phyloP scores from a whole-genome alignment of 495 filamentous ascomycete species.

The Physcia stellaris region DNA sequence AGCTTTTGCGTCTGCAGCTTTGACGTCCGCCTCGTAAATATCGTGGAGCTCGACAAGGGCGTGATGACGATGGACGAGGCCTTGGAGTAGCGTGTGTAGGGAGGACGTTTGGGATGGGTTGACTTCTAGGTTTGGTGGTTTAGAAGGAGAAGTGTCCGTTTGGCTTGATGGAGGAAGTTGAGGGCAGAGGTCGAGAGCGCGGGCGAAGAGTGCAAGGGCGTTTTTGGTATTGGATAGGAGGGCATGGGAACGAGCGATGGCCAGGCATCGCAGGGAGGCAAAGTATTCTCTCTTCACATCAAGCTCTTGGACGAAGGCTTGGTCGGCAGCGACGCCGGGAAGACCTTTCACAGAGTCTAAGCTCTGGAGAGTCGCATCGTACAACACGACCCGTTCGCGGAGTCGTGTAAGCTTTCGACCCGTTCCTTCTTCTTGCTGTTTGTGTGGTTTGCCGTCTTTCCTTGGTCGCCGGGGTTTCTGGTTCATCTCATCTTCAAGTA shows the following conservation, averaged over 20 bases:
- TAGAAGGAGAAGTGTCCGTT: conserved; percentile 18
- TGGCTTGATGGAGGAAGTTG: conserved; percentile 24
- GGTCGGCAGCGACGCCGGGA: conserved; percentile 81
- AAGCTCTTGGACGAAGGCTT: conserved; percentile 58
- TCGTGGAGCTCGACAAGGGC: conserved; percentile 71
- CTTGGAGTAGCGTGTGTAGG: conserved; percentile 46
- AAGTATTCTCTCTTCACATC: conserved; percentile 73
- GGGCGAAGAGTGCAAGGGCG: conserved; percentile 69
- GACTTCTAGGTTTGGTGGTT: conserved; percentile 48
- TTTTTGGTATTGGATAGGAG: conserved; percentile 59
- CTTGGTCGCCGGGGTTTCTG: conserved; percentile 32
- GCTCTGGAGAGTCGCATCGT: conserved; percentile 80
- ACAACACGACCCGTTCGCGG: conserved; percentile 81
- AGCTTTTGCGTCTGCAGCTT: conserved; percentile 16
- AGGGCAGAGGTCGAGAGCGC: conserved; percentile 44
- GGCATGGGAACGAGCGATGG: conserved; percentile 73
- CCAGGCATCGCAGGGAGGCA: conserved; percentile 72
- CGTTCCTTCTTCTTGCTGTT: conserved; percentile 33
- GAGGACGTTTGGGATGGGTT: conserved; percentile 37
- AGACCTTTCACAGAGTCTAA: conserved; percentile 82
- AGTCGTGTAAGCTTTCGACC: conserved; percentile 62
- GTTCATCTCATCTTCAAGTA: conserved; percentile 38
- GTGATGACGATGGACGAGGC: conserved; percentile 60
- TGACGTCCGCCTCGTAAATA: conserved; percentile 23
- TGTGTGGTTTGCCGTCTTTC: conserved; percentile 43